phyloP scores from a whole-genome alignment of 2,329 filamentous ascomycete species.

The Emergomyces orientalis region DNA sequence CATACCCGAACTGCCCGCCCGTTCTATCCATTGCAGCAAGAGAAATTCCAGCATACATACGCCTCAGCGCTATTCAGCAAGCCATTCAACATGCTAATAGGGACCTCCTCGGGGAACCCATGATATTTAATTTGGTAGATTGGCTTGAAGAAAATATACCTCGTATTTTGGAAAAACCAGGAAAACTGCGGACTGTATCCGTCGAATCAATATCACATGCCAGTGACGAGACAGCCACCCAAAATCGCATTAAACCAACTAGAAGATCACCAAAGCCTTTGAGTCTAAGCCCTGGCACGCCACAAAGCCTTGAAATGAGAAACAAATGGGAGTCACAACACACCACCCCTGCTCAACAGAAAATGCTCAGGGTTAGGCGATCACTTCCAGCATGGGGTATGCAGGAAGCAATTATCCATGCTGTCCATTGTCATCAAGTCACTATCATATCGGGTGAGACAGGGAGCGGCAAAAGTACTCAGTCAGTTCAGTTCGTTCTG shows the following conservation, averaged over 20 bases:
- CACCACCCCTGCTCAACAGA: constrained; percentile 53
- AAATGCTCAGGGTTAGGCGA: constrained; percentile 64
- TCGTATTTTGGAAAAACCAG: constrained; percentile 73
- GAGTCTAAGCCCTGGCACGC: constrained; percentile 51
- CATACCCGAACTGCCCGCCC: constrained; percentile 61
- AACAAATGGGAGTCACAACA: constrained; percentile 62
- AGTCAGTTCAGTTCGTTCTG: constrained; percentile 90
- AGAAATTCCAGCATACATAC: constrained; percentile 80
- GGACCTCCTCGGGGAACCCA: constrained; percentile 69
- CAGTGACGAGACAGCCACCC: constrained; percentile 41
- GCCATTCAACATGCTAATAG: constrained; percentile 61
- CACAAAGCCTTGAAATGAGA: constrained; percentile 50
- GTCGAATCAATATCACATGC: constrained; percentile 58
- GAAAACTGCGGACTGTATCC: constrained; percentile 73
- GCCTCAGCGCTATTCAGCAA: constrained; percentile 74
- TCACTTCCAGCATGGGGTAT: constrained; percentile 81
- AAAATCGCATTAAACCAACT: constrained; percentile 16
- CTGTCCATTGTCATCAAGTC: constrained; percentile 70
- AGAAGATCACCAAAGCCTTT: constrained; percentile 49
- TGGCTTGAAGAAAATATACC: constrained; percentile 84
- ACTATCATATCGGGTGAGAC: constrained; percentile 97
- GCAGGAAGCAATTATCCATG: constrained; percentile 63
- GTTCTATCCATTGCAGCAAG: constrained; percentile 61
- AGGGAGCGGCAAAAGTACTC: constrained; percentile 92
- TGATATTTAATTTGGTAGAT: constrained; percentile 82